phyloP scores from a whole-genome alignment of 1,284 basidiomycete genomes.

The Rhodotorula sp. region DNA sequence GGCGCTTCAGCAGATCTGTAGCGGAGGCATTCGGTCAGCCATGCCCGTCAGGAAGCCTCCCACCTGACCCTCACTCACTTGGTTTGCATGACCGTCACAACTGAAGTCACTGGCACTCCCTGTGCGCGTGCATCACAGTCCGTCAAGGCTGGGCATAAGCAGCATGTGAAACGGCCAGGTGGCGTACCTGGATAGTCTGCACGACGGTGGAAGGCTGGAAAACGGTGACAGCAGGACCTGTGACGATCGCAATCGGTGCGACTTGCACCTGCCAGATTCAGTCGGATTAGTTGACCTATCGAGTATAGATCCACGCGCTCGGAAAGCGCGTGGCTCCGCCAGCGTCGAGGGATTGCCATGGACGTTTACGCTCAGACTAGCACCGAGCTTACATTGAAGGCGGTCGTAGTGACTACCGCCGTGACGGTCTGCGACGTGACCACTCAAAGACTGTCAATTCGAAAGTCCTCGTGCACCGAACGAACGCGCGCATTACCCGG shows the following conservation, averaged over 20 bases:
- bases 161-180: background rate
- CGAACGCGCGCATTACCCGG: fast-evolving
- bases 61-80: background rate
- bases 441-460: no score
- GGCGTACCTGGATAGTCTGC: constrained; percentile 9
- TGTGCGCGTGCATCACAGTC: background rate
- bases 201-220: constrained; percentile 19
- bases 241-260: background rate
- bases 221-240: constrained; percentile 1
- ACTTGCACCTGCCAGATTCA: constrained; percentile 5
- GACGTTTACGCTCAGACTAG: background rate
- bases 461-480: no score
- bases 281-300: background rate
- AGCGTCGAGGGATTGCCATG: no score
- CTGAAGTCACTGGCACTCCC: constrained; percentile 6
- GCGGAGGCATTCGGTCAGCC: background rate
- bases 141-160: no score
- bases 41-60: background rate
- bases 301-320: no score
- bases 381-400: constrained; percentile 4
- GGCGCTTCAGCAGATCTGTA: background rate
- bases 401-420: constrained; percentile 11
- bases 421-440: background rate
- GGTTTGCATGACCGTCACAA: constrained; percentile 10
- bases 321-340: no score